Evolutionary conservation across 2,329 filamentous ascomycete genomes (phyloP).

Genomic region (Periconia sp.): DNA sequence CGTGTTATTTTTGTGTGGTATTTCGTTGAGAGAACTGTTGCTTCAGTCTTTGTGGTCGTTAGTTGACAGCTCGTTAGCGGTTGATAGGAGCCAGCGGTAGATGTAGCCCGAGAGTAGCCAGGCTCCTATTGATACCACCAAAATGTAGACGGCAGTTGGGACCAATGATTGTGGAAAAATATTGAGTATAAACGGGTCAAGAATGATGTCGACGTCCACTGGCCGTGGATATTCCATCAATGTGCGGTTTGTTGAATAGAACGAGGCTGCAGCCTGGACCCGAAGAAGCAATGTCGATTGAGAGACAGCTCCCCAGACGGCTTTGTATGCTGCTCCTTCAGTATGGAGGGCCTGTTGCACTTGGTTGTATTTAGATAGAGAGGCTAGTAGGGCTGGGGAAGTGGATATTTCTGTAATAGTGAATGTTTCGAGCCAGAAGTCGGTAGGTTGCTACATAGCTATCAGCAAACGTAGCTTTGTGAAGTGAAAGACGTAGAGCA

Average conservation of each 20-base stretch:
- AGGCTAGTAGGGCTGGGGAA: conserved; percentile 67
- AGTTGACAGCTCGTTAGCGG: conserved; percentile 20
- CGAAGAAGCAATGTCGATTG: conserved; percentile 73
- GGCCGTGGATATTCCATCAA: conserved; percentile 78
- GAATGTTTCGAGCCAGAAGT: conserved; percentile 73
- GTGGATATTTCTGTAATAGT: conserved; percentile 67
- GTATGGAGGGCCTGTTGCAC: conserved; percentile 51
- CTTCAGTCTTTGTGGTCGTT: conserved; percentile 44
- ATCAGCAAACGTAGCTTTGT: conserved; percentile 13
- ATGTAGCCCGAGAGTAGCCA: conserved; percentile 58
- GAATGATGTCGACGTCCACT: conserved; percentile 79
- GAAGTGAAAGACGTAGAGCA: conserved; percentile 7
- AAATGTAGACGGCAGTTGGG: conserved; percentile 73
- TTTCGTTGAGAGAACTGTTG: neutral
- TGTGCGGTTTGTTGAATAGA: conserved; percentile 74
- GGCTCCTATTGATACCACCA: conserved; percentile 62
- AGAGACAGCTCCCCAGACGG: too few species aligned
- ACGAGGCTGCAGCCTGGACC: conserved; percentile 80
- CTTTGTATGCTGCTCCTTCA: too few species aligned
- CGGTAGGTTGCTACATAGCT: conserved; percentile 76
- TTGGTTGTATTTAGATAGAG: conserved; percentile 68
- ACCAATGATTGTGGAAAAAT: conserved; percentile 78
- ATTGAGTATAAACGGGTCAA: conserved; percentile 86
- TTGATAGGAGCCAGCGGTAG: conserved; percentile 36
- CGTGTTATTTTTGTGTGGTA: neutral